Conservation (phyloP, 2,329 filamentous ascomycete genomes). For the Epichloe brachyelytri region DNA sequence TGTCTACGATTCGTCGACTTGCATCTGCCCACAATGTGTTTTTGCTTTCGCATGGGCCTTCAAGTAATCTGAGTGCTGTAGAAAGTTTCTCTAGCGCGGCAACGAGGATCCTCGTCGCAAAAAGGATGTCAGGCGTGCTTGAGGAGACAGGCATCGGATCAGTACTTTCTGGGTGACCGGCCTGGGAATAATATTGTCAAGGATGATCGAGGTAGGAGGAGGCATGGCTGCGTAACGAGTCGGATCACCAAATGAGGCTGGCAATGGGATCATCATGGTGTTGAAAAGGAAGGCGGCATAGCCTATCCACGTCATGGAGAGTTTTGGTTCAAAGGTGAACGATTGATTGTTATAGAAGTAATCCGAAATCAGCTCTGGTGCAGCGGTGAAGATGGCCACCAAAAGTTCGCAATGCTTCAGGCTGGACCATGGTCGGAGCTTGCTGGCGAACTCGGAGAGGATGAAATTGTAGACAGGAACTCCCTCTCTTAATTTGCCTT, state of each 20-base stretch:
- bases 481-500: constrained; percentile 51
- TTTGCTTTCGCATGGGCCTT: constrained; percentile 25
- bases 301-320: constrained; percentile 88
- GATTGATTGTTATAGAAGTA: constrained; percentile 73
- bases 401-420: constrained; percentile 71
- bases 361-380: constrained; percentile 75
- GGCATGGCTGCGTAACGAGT: constrained; percentile 51
- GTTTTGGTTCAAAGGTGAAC: constrained; percentile 81
- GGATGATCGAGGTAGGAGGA: constrained; percentile 63
- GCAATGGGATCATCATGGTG: constrained; percentile 61
- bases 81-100: constrained; percentile 68
- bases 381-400: constrained; percentile 63
- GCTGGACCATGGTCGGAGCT: constrained; percentile 71
- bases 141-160: constrained; percentile 64
- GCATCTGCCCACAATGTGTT: constrained; percentile 55
- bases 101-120: constrained; percentile 68
- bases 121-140: constrained; percentile 72
- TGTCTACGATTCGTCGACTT: constrained; percentile 50
- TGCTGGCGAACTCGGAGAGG: constrained; percentile 65
- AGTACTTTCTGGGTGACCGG: constrained; percentile 72
- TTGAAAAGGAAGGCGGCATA: constrained; percentile 83
- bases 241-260: constrained; percentile 55
- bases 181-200: constrained; percentile 77
- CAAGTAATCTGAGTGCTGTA: constrained; percentile 48
- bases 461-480: constrained; percentile 68